phyloP scores from a whole-genome alignment of 78 protist genomes.

The Carpediemonas membranifera region DNA sequence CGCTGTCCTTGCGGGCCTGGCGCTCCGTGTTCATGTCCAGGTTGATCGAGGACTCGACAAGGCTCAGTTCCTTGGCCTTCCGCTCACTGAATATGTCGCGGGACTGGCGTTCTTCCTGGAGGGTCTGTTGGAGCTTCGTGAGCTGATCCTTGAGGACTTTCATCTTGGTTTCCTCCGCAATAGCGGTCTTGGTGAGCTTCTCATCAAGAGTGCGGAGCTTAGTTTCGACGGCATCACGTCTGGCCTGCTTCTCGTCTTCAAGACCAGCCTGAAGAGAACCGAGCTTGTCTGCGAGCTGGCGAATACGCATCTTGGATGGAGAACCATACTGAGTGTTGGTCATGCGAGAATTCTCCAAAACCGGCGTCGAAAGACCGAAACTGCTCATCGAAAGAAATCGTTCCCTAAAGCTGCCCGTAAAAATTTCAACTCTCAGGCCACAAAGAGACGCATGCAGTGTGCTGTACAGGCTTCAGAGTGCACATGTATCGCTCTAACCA shows the following conservation, averaged over 20 bases:
- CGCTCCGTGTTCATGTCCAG: slow-evolving; percentile 28
- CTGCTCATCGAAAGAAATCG: too few species aligned
- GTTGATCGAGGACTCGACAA: slow-evolving; percentile 16
- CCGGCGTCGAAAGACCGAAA: too few species aligned
- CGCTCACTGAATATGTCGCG: slow-evolving; percentile 28
- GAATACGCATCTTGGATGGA: slow-evolving; percentile 10
- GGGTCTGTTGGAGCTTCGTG: slow-evolving; percentile 15
- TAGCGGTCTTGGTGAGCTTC: neutral
- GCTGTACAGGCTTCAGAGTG: too few species aligned
- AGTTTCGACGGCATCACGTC: slow-evolving; percentile 13
- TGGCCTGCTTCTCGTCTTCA: neutral
- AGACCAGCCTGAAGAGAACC: neutral
- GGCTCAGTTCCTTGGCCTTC: slow-evolving; percentile 37
- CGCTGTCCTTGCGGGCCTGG: slow-evolving; percentile 29
- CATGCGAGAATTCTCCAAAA: too few species aligned
- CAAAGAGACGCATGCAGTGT: too few species aligned
- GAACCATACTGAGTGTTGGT: too few species aligned
- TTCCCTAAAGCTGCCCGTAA: too few species aligned
- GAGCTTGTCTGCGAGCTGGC: slow-evolving; percentile 18
- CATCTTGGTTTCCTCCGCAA: slow-evolving; percentile 5
- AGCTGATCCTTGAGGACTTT: slow-evolving; percentile 20
- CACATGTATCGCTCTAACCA: too few species aligned
- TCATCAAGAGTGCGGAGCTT: slow-evolving; percentile 11
- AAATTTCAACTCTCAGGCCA: too few species aligned
- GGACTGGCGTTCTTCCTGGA: slow-evolving; percentile 2